A percentile compares a stretch with the other conserved stretches of the same genome.
phyloP scores from a whole-genome alignment of 2,329 filamentous ascomycete genomes.

The Fusarium virguliforme region DNA sequence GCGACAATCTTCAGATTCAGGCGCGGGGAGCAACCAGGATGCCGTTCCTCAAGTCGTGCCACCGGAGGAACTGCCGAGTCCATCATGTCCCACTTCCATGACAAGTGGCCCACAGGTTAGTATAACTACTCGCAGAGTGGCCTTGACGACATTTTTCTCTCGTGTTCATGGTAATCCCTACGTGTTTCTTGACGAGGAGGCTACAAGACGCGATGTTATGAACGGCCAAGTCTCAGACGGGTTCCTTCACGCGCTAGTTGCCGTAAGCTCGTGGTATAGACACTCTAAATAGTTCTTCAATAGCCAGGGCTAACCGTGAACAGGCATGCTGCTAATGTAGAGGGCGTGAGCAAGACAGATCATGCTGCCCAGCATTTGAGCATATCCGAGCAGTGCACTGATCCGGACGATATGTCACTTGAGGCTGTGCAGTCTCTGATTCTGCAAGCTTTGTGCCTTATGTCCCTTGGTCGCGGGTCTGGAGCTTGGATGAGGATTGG shows the following conservation, averaged over 20 bases:
- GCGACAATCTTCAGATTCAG: conserved; percentile 13
- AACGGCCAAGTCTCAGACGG: conserved; percentile 14
- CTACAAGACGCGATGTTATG: conserved; percentile 16
- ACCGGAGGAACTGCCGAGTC: background rate
- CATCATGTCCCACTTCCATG: background rate
- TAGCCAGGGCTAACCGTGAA: background rate
- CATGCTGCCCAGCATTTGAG: conserved; percentile 19
- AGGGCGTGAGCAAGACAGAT: background rate
- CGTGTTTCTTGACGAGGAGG: conserved; percentile 29
- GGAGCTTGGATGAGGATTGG: conserved; percentile 36
- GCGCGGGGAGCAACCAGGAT: background rate
- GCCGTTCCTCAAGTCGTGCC: background rate
- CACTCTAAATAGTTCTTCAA: background rate
- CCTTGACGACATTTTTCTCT: conserved; percentile 27
- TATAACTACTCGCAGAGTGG: conserved; percentile 18
- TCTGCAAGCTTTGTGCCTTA: conserved; percentile 23
- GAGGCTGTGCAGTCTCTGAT: conserved; percentile 19
- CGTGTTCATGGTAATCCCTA: conserved; percentile 33
- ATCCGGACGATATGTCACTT: conserved; percentile 11
- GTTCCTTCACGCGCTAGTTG: conserved; percentile 27
- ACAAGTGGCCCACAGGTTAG: background rate
- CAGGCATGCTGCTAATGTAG: background rate
- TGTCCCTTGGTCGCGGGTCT: conserved; percentile 20
- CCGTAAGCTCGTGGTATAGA: conserved; percentile 18
- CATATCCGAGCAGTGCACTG: conserved; percentile 10